Conservation (phyloP, 1,284 basidiomycete species). For the Ustilago lituana region DNA sequence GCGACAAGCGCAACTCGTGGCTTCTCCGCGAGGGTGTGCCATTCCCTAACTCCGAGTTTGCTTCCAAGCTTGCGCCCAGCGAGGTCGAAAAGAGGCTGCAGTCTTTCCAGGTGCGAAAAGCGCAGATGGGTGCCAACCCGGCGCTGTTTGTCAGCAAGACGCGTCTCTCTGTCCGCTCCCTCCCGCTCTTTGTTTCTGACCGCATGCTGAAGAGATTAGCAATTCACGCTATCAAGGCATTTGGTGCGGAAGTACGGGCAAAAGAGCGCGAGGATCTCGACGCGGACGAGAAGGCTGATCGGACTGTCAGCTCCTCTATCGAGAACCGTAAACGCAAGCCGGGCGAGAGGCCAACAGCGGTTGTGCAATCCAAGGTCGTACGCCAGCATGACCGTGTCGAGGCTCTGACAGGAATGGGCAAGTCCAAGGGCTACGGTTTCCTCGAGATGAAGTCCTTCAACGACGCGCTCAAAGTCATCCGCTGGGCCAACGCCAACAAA, state of each 20-base stretch:
- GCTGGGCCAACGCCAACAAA: constrained; percentile 91
- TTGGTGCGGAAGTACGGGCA: constrained; percentile 80
- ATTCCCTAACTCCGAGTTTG: constrained; percentile 56
- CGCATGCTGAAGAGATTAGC: constrained; percentile 87
- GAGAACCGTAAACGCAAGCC: constrained; percentile 65
- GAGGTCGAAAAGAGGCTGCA: constrained; percentile 60
- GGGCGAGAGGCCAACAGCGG: constrained; percentile 72
- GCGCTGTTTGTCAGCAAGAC: constrained; percentile 93
- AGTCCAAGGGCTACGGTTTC: constrained; percentile 94
- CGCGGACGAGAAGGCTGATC: constrained; percentile 76
- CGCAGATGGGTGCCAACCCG: constrained; percentile 79
- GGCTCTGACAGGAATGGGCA: constrained; percentile 82
- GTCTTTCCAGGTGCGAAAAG: constrained; percentile 57
- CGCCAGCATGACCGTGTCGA: constrained; percentile 87
- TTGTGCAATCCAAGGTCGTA: constrained; percentile 86
- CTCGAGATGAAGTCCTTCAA: constrained; percentile 86
- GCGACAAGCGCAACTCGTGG: constrained; percentile 95
- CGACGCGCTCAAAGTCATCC: constrained; percentile 87
- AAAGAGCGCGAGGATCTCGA: constrained; percentile 75
- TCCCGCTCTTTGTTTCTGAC: constrained; percentile 89
- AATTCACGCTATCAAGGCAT: constrained; percentile 80
- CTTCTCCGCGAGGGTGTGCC: constrained; percentile 83
- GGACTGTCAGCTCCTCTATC: constrained; percentile 32
- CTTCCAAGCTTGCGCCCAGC: constrained; percentile 34
- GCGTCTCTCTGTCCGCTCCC: constrained; percentile 88